Conservation (phyloP, 768 basidiomycete species). For the Pleurotus salmoneostramineus region DNA sequence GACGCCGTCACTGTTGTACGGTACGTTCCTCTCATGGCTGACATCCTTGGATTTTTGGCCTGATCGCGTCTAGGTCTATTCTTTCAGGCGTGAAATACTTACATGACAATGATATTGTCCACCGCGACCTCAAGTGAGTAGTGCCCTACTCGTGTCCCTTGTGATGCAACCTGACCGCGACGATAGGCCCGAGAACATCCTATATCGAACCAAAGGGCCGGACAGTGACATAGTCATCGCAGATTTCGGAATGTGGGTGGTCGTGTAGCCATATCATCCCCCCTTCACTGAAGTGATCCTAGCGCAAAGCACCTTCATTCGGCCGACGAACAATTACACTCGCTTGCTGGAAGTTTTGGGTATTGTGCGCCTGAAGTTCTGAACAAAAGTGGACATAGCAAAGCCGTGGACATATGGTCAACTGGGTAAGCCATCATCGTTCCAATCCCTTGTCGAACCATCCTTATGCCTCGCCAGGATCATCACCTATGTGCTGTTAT, state of each 20-base stretch:
- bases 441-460: conserved; percentile 1
- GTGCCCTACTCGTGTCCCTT: neutral
- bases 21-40: conserved; percentile 33
- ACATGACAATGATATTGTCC: conserved; percentile 91
- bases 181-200: conserved; percentile 90
- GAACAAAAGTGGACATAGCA: conserved; percentile 79
- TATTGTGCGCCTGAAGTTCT: conserved; percentile 92
- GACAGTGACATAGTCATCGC: conserved; percentile 91
- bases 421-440: conserved; percentile 60
- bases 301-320: conserved; percentile 83
- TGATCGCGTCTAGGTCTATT: conserved; percentile 51
- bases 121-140: conserved; percentile 87
- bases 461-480: conserved; percentile 42
- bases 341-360: conserved; percentile 78
- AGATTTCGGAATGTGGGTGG: conserved; percentile 90
- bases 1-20: conserved; percentile 79
- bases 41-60: too few relatives aligned
- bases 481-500: conserved; percentile 92
- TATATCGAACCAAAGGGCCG: conserved; percentile 75
- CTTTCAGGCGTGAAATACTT: conserved; percentile 86
- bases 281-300: neutral
- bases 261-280: conserved; percentile 4
- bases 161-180: neutral
- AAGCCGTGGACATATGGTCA: conserved; percentile 92
- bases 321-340: conserved; percentile 64